These are phyloP conservation scores for Trichophyton schoenleinii DNA, from an alignment of 2,329 filamentous ascomycete species.

Conservation along the genomic window DNA sequence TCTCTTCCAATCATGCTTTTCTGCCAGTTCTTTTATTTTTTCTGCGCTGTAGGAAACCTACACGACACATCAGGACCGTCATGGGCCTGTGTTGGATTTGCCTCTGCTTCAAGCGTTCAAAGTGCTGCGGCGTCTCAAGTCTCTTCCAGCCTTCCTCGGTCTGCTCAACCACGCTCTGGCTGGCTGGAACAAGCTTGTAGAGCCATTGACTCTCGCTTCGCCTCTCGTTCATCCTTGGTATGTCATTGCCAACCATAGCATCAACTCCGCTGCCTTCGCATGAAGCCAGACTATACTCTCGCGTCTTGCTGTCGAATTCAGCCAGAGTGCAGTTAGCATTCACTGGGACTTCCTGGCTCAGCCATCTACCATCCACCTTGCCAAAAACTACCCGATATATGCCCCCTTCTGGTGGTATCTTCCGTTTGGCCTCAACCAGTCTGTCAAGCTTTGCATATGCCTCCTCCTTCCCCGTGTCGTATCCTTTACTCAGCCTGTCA, in stretches of 20 bases:
- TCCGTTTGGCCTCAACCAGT: not conserved
- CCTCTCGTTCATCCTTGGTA: not conserved
- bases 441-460: not conserved
- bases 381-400: not conserved
- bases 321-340: not conserved
- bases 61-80: not conserved
- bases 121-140: not conserved
- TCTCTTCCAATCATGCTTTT: too few relatives aligned
- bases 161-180: not conserved
- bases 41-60: not conserved
- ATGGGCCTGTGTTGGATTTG: not conserved
- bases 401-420: not conserved
- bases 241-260: not conserved
- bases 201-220: not conserved
- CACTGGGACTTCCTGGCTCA: not conserved
- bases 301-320: not conserved
- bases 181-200: not conserved
- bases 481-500: slow-evolving; percentile 5
- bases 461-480: not conserved
- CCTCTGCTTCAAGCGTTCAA: not conserved
- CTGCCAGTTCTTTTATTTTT: too few relatives aligned
- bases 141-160: not conserved
- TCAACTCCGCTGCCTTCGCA: not conserved
- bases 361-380: not conserved
- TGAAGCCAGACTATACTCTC: not conserved